A percentile compares a stretch with the other conserved stretches of the same genome.
Evolutionary conservation across 23 red algal genomes (phyloP).

Genomic region (Agarophyton chilense): DNA sequence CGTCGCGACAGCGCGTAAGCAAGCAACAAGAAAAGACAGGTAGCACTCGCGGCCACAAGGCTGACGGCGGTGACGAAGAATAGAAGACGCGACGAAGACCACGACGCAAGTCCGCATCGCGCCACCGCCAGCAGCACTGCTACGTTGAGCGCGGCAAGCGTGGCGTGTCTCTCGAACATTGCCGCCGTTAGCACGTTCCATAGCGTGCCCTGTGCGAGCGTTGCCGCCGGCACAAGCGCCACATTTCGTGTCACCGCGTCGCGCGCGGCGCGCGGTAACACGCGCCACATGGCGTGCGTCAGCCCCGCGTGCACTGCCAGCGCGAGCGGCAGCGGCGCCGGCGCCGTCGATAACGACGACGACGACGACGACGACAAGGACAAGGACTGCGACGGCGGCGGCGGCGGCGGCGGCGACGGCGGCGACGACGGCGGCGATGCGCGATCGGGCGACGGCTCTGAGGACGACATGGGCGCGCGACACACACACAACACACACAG

Average conservation of each 20-base stretch:
- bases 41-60: background rate
- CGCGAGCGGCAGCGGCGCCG: too few species aligned
- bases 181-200: constrained; percentile 64
- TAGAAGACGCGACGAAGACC: background rate
- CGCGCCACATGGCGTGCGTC: too few species aligned
- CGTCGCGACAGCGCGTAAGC: constrained; percentile 35
- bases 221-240: constrained; percentile 48
- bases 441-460: too few species aligned
- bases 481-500: too few species aligned
- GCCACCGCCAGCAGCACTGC: background rate
- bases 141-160: background rate
- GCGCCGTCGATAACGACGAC: too few species aligned
- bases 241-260: background rate
- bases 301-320: too few species aligned
- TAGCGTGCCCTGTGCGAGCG: constrained; percentile 26
- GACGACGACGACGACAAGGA: too few species aligned
- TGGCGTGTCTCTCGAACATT: constrained; percentile 26
- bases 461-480: too few species aligned
- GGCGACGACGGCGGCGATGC: too few species aligned
- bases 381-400: too few species aligned
- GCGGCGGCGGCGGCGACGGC: too few species aligned
- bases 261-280: background rate
- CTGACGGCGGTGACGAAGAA: constrained; percentile 28
- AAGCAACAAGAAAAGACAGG: constrained; percentile 14
- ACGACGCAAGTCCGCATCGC: background rate